These are phyloP conservation scores for Cyberlindnera xylosilytica DNA, from an alignment of 805 yeast genomes.

Conservation along the genomic window DNA sequence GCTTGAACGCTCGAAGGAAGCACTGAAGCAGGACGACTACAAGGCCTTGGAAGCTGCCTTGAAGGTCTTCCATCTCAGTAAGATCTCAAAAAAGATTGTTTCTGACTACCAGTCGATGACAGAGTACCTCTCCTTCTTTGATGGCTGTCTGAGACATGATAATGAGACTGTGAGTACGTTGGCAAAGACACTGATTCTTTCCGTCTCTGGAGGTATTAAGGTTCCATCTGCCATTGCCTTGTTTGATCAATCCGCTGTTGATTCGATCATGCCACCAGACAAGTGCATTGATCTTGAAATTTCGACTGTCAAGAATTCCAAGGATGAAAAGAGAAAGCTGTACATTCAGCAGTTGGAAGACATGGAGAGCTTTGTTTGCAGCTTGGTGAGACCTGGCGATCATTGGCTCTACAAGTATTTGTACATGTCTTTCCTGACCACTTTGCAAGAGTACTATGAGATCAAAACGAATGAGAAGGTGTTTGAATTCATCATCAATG, in stretches of 20 bases:
- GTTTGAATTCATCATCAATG: slow-evolving; percentile 41
- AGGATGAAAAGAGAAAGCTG: slow-evolving; percentile 48
- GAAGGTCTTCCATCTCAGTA: slow-evolving; percentile 51
- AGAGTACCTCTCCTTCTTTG: slow-evolving; percentile 45
- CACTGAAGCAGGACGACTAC: slow-evolving; percentile 46
- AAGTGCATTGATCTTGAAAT: slow-evolving; percentile 54
- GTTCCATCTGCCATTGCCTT: slow-evolving; percentile 55
- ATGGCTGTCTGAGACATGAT: slow-evolving; percentile 54
- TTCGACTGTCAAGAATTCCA: slow-evolving; percentile 57
- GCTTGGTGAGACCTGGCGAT: slow-evolving; percentile 25
- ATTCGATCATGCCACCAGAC: slow-evolving; percentile 62
- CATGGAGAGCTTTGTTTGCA: slow-evolving; percentile 39
- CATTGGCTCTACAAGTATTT: slow-evolving; percentile 59
- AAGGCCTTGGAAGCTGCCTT: slow-evolving; percentile 65
- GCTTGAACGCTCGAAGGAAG: slow-evolving; percentile 45
- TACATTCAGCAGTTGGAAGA: slow-evolving; percentile 39
- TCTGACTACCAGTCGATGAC: slow-evolving; percentile 54
- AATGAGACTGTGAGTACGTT: slow-evolving; percentile 49
- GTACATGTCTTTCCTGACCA: slow-evolving; percentile 47
- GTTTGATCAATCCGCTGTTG: slow-evolving; percentile 38
- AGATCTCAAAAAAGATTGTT: slow-evolving; percentile 55
- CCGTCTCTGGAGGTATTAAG: slow-evolving; percentile 38
- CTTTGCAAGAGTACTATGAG: slow-evolving; percentile 53
- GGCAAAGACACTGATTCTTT: slow-evolving; percentile 51
- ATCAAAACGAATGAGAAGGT: slow-evolving; percentile 39